Evolutionary conservation across 768 basidiomycete genomes (phyloP).

Genomic region (Strobilomyces echinocephalus): DNA sequence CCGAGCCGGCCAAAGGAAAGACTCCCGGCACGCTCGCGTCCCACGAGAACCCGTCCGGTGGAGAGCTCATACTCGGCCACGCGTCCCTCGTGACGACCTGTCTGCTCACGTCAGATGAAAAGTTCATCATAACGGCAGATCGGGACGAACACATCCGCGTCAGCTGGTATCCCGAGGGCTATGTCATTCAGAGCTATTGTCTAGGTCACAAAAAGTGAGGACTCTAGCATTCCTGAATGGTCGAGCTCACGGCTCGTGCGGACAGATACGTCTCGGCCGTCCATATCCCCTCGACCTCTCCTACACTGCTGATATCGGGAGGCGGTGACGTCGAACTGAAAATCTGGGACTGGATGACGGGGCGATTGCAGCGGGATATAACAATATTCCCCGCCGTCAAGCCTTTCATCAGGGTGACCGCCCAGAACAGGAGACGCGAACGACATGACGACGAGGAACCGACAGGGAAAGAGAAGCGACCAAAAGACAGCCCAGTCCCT

Average conservation of each 20-base stretch:
- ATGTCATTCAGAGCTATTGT: conserved; percentile 81
- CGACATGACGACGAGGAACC: conserved; percentile 15
- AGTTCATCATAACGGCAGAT: conserved; percentile 83
- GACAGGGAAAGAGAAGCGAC: conserved; percentile 20
- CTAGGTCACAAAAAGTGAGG: conserved; percentile 78
- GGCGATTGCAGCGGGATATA: conserved; percentile 49
- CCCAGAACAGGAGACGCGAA: too few relatives aligned
- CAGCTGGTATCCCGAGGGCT: conserved; percentile 84
- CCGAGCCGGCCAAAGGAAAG: conserved; percentile 21
- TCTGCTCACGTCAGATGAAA: conserved; percentile 61
- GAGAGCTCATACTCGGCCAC: conserved; percentile 78
- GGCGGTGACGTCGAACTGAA: conserved; percentile 80
- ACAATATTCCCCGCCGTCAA: conserved; percentile 44
- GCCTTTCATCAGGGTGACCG: conserved; percentile 36
- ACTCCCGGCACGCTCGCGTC: conserved; percentile 38
- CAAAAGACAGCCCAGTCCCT: conserved; percentile 19
- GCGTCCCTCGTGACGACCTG: conserved; percentile 78
- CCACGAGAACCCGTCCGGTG: conserved; percentile 67
- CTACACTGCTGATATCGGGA: conserved; percentile 65
- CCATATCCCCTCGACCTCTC: conserved; percentile 52
- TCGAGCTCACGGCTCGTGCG: background rate
- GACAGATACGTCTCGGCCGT: conserved; percentile 74
- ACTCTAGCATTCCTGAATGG: background rate
- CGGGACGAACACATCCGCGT: conserved; percentile 94
- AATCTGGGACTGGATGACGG: conserved; percentile 77